These are phyloP conservation scores for Malus fusca DNA, from an alignment of 306 rosid genomes.

Conservation along the genomic window DNA sequence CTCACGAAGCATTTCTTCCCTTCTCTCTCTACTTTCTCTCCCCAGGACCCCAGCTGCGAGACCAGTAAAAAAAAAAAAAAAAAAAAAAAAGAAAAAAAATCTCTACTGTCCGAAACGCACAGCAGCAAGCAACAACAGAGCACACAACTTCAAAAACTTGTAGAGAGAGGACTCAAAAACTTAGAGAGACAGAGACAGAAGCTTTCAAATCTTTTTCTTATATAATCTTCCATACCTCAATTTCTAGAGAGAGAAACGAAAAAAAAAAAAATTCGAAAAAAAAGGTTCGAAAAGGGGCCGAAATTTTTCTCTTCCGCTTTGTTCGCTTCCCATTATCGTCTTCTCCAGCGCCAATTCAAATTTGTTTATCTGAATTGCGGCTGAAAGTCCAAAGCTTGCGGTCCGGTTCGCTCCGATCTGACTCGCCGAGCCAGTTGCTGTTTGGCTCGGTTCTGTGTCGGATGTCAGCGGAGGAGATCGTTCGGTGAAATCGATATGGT, in stretches of 20 bases:
- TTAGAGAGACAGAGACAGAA: slow-evolving; percentile 22
- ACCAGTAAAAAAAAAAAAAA: background rate
- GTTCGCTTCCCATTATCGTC: slow-evolving; percentile 41
- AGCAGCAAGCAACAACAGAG: slow-evolving; percentile 25
- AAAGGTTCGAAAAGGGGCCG: slow-evolving; percentile 6
- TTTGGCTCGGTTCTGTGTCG: slow-evolving; percentile 41
- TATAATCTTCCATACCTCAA: slow-evolving; percentile 25
- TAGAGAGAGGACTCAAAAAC: background rate
- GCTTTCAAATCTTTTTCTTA: slow-evolving; percentile 30
- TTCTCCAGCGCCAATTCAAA: slow-evolving; percentile 42
- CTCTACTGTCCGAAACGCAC: slow-evolving; percentile 27
- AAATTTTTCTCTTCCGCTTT: slow-evolving; percentile 24
- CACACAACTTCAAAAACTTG: background rate
- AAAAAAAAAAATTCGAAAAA: background rate
- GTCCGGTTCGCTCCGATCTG: slow-evolving; percentile 33
- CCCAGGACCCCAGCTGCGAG: slow-evolving; percentile 31
- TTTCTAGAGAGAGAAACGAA: slow-evolving; percentile 9
- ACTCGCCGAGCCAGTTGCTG: slow-evolving; percentile 10
- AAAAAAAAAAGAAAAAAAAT: background rate
- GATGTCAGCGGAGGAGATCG: slow-evolving; percentile 78
- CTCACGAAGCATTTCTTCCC: slow-evolving; percentile 39
- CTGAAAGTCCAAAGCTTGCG: slow-evolving; percentile 28
- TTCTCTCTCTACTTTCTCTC: slow-evolving; percentile 20
- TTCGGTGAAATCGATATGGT: slow-evolving; percentile 78
- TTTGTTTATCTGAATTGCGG: slow-evolving; percentile 26